A percentile compares a stretch with the other conserved stretches of the same genome.
phyloP scores from a whole-genome alignment of 2,329 filamentous ascomycete species.

The Exophiala xenobiotica region DNA sequence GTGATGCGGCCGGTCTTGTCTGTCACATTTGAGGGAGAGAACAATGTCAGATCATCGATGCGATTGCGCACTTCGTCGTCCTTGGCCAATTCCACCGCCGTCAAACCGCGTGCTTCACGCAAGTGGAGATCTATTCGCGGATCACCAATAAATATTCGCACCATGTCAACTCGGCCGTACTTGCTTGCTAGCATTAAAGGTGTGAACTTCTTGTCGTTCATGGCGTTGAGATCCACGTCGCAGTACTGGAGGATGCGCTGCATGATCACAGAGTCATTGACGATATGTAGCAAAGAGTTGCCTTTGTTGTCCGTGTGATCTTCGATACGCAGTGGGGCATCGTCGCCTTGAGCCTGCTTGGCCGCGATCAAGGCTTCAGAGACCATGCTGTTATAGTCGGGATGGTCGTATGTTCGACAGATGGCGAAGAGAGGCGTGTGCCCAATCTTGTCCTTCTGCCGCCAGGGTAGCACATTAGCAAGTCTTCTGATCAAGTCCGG shows the following conservation, averaged over 20 bases:
- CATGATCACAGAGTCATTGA: slow-evolving; percentile 79
- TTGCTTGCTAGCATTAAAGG: slow-evolving; percentile 98
- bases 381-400: slow-evolving; percentile 84
- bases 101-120: slow-evolving; percentile 82
- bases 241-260: slow-evolving; percentile 74
- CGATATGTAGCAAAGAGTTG: slow-evolving; percentile 93
- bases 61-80: slow-evolving; percentile 96
- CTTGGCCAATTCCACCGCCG: slow-evolving; percentile 93
- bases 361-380: slow-evolving; percentile 75
- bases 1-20: slow-evolving; percentile 79
- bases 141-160: slow-evolving; percentile 82
- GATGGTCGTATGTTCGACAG: slow-evolving; percentile 92
- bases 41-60: slow-evolving; percentile 88
- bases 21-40: slow-evolving; percentile 56
- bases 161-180: slow-evolving; percentile 91
- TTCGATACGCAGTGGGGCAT: slow-evolving; percentile 78
- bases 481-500: slow-evolving; percentile 76
- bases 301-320: slow-evolving; percentile 91
- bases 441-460: slow-evolving; percentile 88
- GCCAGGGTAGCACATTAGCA: slow-evolving; percentile 79
- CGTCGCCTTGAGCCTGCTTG: slow-evolving; percentile 71
- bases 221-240: slow-evolving; percentile 93
- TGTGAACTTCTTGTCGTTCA: slow-evolving; percentile 92
- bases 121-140: slow-evolving; percentile 80
- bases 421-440: slow-evolving; percentile 97